A percentile compares a stretch with the other conserved stretches of the same genome.
Conservation (phyloP, 352 stramenopile species). For the Phytophthora quininea region DNA sequence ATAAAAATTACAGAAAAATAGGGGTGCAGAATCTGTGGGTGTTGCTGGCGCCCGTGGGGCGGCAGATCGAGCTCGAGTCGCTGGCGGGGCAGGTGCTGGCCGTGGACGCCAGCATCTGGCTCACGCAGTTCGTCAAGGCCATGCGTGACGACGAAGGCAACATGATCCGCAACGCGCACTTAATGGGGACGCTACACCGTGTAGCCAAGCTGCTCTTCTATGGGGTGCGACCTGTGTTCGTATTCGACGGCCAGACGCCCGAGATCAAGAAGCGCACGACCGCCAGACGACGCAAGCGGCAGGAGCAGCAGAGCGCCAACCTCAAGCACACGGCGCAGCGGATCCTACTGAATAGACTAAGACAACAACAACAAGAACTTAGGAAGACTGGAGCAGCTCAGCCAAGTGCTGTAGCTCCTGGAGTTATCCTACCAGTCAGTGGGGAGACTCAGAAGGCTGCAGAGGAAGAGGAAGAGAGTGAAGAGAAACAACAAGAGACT, state of each 20-base stretch:
- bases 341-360: conserved; percentile 93
- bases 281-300: conserved; percentile 59
- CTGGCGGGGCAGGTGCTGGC: conserved; percentile 95
- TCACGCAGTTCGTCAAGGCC: conserved; percentile 99
- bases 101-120: conserved; percentile 99
- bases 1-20: too few species aligned
- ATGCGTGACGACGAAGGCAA: conserved; percentile 96
- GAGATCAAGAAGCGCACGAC: conserved; percentile 95
- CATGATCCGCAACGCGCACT: conserved; percentile 95
- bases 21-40: conserved; percentile 99
- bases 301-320: conserved; percentile 79
- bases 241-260: conserved; percentile 98
- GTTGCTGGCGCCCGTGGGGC: conserved; percentile 95
- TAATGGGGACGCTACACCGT: conserved; percentile 95
- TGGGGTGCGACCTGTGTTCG: conserved; percentile 97
- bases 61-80: conserved; percentile 98
- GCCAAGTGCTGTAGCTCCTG: conserved; percentile 48
- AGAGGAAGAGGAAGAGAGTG: conserved; percentile 21
- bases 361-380: conserved; percentile 60
- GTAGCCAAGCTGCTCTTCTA: conserved; percentile 96
- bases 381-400: conserved; percentile 59
- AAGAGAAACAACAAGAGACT: conserved; percentile 9
- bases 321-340: conserved; percentile 93
- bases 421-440: conserved; percentile 56
- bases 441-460: conserved; percentile 4